Percentiles rank a stretch among this genome's conserved stretches.
These are phyloP conservation scores for Rhododendron ovatum DNA, from an alignment of 148 eudicot genomes.

Conservation along the genomic window DNA sequence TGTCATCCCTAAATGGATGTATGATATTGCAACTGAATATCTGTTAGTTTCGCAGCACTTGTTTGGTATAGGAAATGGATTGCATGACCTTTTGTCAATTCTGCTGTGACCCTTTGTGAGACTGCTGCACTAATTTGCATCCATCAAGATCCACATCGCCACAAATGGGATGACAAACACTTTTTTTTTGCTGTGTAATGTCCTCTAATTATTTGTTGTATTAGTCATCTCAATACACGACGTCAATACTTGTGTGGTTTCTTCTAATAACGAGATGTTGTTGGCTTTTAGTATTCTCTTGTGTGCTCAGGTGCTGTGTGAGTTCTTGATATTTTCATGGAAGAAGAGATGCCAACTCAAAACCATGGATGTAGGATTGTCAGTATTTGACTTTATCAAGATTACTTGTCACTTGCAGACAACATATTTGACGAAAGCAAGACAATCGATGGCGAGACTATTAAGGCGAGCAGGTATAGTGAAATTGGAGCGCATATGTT, in stretches of 20 bases:
- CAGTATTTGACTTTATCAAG: background rate
- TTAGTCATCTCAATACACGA: background rate
- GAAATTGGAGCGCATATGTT: background rate
- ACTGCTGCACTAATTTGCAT: background rate
- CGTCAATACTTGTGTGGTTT: background rate
- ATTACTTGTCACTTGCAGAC: conserved; percentile 29
- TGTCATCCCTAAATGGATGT: background rate
- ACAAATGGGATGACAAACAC: background rate
- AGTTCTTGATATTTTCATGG: background rate
- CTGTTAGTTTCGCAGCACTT: background rate
- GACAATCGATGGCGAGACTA: conserved; percentile 31
- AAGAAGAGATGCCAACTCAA: background rate
- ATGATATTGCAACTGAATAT: background rate
- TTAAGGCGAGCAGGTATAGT: conserved; percentile 50
- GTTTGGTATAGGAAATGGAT: background rate
- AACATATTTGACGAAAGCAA: conserved; percentile 38
- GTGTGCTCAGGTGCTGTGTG: background rate
- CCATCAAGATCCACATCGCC: background rate
- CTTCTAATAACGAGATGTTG: background rate
- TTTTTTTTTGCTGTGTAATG: background rate
- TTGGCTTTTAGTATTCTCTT: background rate
- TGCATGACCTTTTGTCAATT: background rate
- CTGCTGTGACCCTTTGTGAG: background rate
- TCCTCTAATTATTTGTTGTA: background rate
- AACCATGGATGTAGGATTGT: background rate